Conservation (phyloP, 257 asterid genomes). For the Salvia rosmarinus region DNA sequence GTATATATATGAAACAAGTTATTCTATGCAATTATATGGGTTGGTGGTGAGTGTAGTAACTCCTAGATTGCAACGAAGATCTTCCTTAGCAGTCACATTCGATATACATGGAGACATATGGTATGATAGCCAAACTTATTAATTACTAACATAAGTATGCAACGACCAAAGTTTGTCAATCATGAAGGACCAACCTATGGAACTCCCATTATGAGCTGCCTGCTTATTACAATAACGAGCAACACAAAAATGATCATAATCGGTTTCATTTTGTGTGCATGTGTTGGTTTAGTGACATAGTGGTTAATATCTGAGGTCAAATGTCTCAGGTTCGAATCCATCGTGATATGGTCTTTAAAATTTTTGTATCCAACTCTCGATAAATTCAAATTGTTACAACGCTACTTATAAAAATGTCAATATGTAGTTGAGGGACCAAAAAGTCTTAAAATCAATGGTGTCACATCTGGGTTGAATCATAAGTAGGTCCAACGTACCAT, state of each 20-base stretch:
- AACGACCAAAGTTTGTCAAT: not conserved
- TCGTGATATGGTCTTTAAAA: too few relatives aligned
- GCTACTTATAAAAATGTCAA: not conserved
- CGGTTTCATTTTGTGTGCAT: too few relatives aligned
- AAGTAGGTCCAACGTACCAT: not conserved
- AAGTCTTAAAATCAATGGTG: not conserved
- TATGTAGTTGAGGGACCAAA: constrained; percentile 8
- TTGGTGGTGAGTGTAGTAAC: not conserved
- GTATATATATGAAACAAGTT: too few relatives aligned
- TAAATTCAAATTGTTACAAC: not conserved
- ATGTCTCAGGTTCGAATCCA: too few relatives aligned
- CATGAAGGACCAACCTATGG: not conserved
- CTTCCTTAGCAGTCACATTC: constrained; percentile 10
- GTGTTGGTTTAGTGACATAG: too few relatives aligned
- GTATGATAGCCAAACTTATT: not conserved
- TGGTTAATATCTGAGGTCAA: too few relatives aligned
- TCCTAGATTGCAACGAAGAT: not conserved
- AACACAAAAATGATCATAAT: too few relatives aligned
- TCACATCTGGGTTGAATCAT: not conserved
- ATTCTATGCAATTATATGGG: not conserved
- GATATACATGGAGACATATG: not conserved
- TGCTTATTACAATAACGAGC: not conserved
- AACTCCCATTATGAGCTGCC: not conserved
- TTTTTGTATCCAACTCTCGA: not conserved
- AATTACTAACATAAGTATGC: not conserved